Evolutionary conservation across 306 rosid species (phyloP), one percentile per base, ranked within the genome.

Genomic region (Cicer arietinum): DNA sequence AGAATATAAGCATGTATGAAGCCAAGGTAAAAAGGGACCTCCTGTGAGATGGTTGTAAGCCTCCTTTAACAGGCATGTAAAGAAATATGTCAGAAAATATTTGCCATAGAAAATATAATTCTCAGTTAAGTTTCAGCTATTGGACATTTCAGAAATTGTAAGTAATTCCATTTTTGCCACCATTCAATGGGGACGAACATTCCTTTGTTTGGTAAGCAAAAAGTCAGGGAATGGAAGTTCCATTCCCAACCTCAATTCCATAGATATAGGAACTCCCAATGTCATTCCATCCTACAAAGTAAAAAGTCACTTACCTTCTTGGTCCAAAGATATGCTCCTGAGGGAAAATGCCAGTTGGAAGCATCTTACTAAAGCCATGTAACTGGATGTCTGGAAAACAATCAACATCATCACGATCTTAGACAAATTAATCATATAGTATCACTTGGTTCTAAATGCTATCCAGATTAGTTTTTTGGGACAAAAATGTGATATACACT

Each of bases 271-370:
- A 76, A 39, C 54, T 56, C 37, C 53, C 41, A 13, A 40, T 44
- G 25, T 7, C 57, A 53, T 63, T 45, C 20, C 73, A 43, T 75
- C 80, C 20, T 62, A 18, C 2, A 25, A 51, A 75, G 73, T 43
- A 65, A 57, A 70, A 79, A 58, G 52, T 14, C 57, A 22, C 86
- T 75, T 81, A 92, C 98, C 97, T 85, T 94, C 93, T 87, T 83
- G 82, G 74, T 90, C 86, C 80, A 88, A 67, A 44, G 97, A 83
- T 70, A 94, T 41, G 61, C 88, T 83, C 77, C 93, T 79, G 10
- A 94, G 92, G 81, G 99, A 90, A 78, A 94, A 84, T 62, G 96
- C 99, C 76, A 94, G 84, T 86, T 92, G 99, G 82, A 94, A 94
- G 78, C 95, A 88, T 90, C 93, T 86, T 51, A 83, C 93, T 61